Conservation (phyloP, 1,139 yeast species). For the Zygosaccharomyces sapae region DNA sequence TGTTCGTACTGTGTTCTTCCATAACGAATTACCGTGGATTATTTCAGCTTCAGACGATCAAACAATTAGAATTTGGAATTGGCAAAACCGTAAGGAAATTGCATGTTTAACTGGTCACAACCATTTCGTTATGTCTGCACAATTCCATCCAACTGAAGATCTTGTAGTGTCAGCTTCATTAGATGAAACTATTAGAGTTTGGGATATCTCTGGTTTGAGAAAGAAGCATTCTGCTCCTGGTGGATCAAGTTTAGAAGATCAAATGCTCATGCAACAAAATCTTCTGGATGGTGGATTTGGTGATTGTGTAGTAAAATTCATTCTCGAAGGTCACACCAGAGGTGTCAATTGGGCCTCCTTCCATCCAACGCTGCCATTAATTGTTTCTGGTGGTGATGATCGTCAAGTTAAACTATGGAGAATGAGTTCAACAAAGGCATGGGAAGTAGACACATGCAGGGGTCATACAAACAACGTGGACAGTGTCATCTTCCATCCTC, state of each 20-base stretch:
- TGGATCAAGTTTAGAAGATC: conserved; percentile 58
- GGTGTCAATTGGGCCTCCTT: conserved; percentile 98
- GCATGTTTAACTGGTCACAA: conserved; percentile 98
- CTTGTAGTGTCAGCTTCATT: conserved; percentile 91
- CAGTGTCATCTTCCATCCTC: conserved; percentile 88
- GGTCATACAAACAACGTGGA: conserved; percentile 95
- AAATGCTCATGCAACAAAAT: conserved; percentile 59
- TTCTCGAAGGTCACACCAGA: conserved; percentile 95
- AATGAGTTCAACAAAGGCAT: conserved; percentile 95
- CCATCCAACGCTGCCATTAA: conserved; percentile 94
- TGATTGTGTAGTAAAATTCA: conserved; percentile 92
- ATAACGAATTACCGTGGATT: conserved; percentile 96
- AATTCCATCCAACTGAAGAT: conserved; percentile 94
- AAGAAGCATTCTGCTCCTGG: conserved; percentile 90
- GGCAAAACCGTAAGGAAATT: conserved; percentile 98
- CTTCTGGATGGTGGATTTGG: conserved; percentile 93
- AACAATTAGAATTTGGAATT: conserved; percentile 97
- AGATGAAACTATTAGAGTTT: conserved; percentile 98
- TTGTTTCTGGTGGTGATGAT: conserved; percentile 96
- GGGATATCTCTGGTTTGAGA: conserved; percentile 96
- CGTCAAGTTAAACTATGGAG: conserved; percentile 95
- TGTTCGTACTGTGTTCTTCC: conserved; percentile 91
- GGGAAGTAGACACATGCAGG: conserved; percentile 98
- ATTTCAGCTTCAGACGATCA: conserved; percentile 96
- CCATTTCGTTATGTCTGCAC: conserved; percentile 97